These are phyloP conservation scores for Komagataella mondaviorum DNA, from an alignment of 805 yeast species.

Conservation along the genomic window DNA sequence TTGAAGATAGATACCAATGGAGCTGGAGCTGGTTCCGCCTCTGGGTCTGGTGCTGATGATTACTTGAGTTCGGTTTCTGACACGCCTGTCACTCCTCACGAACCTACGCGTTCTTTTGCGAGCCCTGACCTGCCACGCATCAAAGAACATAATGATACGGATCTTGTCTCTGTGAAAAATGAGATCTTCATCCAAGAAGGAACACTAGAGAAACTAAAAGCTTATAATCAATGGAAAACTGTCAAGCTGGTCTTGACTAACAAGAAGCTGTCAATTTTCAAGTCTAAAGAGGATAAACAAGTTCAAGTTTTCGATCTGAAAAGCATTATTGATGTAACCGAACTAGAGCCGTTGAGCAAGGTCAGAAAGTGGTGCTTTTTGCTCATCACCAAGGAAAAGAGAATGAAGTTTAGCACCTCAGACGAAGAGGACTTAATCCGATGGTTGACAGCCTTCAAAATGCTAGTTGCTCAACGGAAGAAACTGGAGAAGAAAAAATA, in stretches of 20 bases:
- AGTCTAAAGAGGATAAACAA: conserved; percentile 11
- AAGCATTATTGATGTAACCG: conserved; percentile 32
- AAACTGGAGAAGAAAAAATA: conserved; percentile 1
- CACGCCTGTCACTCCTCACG: not conserved
- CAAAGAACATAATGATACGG: conserved; percentile 35
- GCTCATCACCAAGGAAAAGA: conserved; percentile 30
- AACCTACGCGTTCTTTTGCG: not conserved
- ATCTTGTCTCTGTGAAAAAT: conserved; percentile 10
- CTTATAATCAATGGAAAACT: conserved; percentile 34
- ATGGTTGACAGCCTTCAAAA: conserved; percentile 35
- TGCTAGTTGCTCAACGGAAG: conserved; percentile 13
- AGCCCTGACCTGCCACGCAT: conserved; percentile 17
- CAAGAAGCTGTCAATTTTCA: conserved; percentile 25
- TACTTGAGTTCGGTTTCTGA: not conserved
- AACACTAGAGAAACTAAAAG: not conserved
- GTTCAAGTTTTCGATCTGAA: conserved; percentile 19
- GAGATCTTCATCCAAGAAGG: not conserved
- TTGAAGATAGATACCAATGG: not conserved
- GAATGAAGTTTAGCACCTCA: conserved; percentile 28
- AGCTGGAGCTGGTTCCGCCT: not conserved
- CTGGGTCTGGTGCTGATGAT: not conserved
- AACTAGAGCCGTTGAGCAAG: conserved; percentile 31
- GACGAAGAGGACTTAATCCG: conserved; percentile 30
- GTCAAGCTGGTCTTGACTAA: conserved; percentile 30
- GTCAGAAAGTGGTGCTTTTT: conserved; percentile 30